Conservation (phyloP, 805 yeast species). For the Wickerhamiella kazuoi region DNA sequence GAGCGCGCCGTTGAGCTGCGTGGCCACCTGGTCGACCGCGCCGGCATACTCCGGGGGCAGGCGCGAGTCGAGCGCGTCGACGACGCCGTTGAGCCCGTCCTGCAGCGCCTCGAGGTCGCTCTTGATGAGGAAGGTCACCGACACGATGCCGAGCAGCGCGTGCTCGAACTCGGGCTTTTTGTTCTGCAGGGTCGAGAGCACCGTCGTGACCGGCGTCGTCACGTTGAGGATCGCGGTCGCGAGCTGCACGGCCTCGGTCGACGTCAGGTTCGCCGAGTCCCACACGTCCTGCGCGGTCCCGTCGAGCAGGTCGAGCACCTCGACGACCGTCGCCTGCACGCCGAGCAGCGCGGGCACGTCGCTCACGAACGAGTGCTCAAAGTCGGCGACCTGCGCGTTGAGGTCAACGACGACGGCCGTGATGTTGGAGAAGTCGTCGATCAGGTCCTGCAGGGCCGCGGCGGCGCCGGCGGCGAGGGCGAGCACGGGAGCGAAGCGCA, state of each 20-base stretch:
- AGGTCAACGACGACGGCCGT: neutral
- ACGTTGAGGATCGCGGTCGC: neutral
- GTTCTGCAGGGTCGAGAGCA: neutral
- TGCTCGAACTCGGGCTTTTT: conserved; percentile 1
- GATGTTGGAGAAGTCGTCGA: conserved; percentile 6
- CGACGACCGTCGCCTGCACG: conserved; percentile 4
- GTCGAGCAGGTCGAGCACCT: conserved; percentile 6
- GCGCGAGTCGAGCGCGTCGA: neutral
- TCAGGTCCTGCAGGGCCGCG: conserved; percentile 6
- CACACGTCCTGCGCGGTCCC: conserved; percentile 9
- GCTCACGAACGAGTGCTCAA: conserved; percentile 1
- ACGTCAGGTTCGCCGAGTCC: neutral
- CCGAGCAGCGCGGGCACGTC: conserved; percentile 6
- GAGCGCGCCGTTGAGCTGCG: neutral
- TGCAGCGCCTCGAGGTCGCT: neutral
- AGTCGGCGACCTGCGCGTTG: conserved; percentile 3
- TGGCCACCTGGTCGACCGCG: neutral
- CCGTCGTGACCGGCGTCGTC: neutral
- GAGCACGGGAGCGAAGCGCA: conserved; percentile 5
- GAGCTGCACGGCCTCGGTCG: neutral
- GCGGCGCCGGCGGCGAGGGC: neutral
- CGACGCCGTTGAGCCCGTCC: neutral
- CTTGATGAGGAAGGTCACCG: conserved; percentile 1
- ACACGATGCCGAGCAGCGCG: neutral
- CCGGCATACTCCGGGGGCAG: neutral